Base-by-base conservation (phyloP, 1,139 yeast genomes). In the Pichia sp. region DNA sequence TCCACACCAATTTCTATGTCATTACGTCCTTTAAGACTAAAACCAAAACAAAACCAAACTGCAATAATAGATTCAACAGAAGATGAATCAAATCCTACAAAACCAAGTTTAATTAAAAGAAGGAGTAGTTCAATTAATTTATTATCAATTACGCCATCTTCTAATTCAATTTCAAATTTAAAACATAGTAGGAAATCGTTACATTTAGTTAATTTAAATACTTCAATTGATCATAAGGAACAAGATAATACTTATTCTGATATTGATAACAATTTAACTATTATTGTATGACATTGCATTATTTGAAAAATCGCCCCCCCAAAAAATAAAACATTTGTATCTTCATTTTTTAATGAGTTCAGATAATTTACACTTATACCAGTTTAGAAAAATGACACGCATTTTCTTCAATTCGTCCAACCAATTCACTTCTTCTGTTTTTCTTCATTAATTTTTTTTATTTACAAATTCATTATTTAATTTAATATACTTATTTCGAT, bases 1-100 rank as follows among this genome's bases (percentile, higher is more conserved):
- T 10, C 22, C 8, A 20, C n/a, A 30, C 32, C n/a, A 29, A 29
- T 46, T n/a, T 43, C 50, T 16, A 35, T 46, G 4, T 39, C 50
- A 10, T 30, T 51, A 12, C 51, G 50, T 26, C 53, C 53, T 2
- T 34, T 51, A 6, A 35, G 47, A n/a, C 28, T 51, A 7, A 47
- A 44, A 41, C 50, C 50, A 11, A 42, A 34, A 34, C 26, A n/a
- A n/a, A 24, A 1, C n/a, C n/a, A n/a, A n/a, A n/a, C n/a, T n/a
- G n/a, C n/a, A 9, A 7, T n/a, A n/a, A n/a, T n/a, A 20, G 6
- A 9, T 11, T 22, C 35, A 22, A 22, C n/a, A 20, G 9, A 23
- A 20, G 20, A 31, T 20, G 3, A 31, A 31, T 20, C 9, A 32
- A 24, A n/a, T 11, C 16, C 16, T 34, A 10, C 35, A 30, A 23